Base-by-base conservation (phyloP, 805 yeast genomes). In the Candida stauntonica region DNA sequence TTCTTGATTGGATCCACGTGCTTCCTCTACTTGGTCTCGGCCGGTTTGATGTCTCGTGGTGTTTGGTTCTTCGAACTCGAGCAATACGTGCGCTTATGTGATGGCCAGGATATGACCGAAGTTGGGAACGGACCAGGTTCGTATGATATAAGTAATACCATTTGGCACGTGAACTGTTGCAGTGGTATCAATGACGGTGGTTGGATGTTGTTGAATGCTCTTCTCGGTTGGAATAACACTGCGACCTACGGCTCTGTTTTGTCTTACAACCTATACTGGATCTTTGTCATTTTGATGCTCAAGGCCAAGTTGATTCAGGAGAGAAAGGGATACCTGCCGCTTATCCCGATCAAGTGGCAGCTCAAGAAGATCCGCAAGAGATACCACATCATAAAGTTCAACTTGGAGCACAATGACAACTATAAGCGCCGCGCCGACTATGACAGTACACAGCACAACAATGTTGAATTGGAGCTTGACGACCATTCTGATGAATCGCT, bases 121-220 rank as follows among this genome's bases (percentile, higher is more conserved):
- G 73, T 81, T 2, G 96, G 97, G 2, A 80, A 81, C 34, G 97
- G 97, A 0, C 96, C 96, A 0, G 97, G 97, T 0, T 83, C 94
- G 0, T 88, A 88, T 57, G 95, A 88, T 54, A 79, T 87, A 24
- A 50, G 75, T 15, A 74, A 70, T 31, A 77, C 89, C 8, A 80
- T 88, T 2, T 88, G 97, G 97, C 97, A 88, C 60, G 95, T 88
- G 20, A 86, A 88, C 63, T 87, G 96, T 60, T 88, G 97, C 63
- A 86, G 87, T 59, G 95, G 95, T 20, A 79, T 85, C 46, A 83
- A 75, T 14, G 97, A 88, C 54, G 95, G 95, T 12, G 81, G 83
- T 24, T 88, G 95, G 95, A 87, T 88, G 95, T 70, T 88, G 31
- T 69, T 85, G 52, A 87, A 87, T 33, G 96, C 95, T 2, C 65